Evolutionary conservation across 805 yeast species (phyloP), one percentile per base, ranked within the genome.

Genomic region (Ogataea ramenticola): DNA sequence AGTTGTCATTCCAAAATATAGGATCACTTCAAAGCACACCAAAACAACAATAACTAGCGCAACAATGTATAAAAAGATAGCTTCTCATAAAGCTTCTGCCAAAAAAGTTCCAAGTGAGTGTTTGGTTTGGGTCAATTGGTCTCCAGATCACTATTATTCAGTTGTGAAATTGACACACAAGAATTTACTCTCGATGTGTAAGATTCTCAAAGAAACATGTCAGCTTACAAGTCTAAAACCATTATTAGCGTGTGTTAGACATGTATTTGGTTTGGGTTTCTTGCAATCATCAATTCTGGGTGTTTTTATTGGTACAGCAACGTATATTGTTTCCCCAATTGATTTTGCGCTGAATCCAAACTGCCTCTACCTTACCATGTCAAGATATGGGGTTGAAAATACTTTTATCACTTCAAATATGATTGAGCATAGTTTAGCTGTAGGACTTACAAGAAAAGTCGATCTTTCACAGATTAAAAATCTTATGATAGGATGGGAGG

Each of bases 131-230:
- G 60, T 86, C 15, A 71, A 77, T 49, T 82, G 80, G 71, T 77
- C 86, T 0, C 71, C 89, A 0, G 96, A 88, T 54, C 84, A 84
- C 53, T 70, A 77, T 17, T 69, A 85, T 44, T 71, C 76, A 0
- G 86, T 84, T 0, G 73, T 75, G 2, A 66, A 67, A 17, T 61
- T 77, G 48, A 79, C 77, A 21, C 93, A 86, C 58, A 65, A 71
- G 35, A 74, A 77, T 41, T 66, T 93, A 12, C 63, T 90, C 52
- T 82, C 87, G 2, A 75, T 86, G 61, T 89, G 97, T 62, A 88
- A 90, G 55, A 85, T 86, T 19, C 74, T 88, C 56, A 91, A 93
- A 53, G 97, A 91, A 58, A 91, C 98, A 0, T 86, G 96, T 56
- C 91, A 87, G 48, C 70, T 93, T 64, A 73, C 82, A 14, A 75